Base-by-base conservation (phyloP, 768 basidiomycete species). In the Mycena pura region DNA sequence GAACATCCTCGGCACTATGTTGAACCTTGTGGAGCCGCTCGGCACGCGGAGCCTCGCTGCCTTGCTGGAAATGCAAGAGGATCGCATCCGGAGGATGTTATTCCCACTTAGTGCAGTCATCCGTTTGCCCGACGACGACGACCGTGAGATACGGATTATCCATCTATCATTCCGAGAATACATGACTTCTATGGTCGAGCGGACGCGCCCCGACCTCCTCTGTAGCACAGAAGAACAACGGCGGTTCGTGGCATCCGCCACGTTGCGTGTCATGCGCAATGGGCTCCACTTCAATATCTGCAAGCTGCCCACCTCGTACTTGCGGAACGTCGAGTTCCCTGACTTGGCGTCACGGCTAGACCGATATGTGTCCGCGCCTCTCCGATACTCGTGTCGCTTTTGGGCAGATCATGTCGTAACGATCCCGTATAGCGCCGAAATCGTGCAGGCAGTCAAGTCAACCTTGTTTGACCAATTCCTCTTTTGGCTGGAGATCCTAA, bases 401-500 rank as follows among this genome's bases (percentile, higher is more conserved):
- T 52, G 50, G 50, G 50, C 28, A 0, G 50, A 41, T 15, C 50
- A 52, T 14, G 38, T 52, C 28, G 39, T n/a, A n/a, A n/a, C n/a
- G n/a, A n/a, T n/a, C 19, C 3, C 8, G 10, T 19, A 40, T 27
- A 19, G 11, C 17, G 5, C 25, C 5, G 50, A 52, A 9, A 3
- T 41, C 19, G 50, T n/a, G n/a, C 36, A 41, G 10, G 17, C n/a
- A 27, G 15, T 36, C 50, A 24, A 6, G 22, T 4, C 24, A 27
- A 6, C 39, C 36, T 45, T 22, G 51, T 19, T 17, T 31, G 21
- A 14, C 34, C 22, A 44, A 40, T 40, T 43, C n/a, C 25, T 49
- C 15, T 59, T 60, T 21, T 60, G 58, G 58, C 50, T 60, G 0
- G 58, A 60, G 27, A 50, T 44, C 15, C 11, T 60, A 10, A 46